Percentiles rank a stretch among this genome's conserved stretches.
These are phyloP conservation scores for Saturnispora besseyi DNA, from an alignment of 805 yeast species.

Conservation along the genomic window DNA sequence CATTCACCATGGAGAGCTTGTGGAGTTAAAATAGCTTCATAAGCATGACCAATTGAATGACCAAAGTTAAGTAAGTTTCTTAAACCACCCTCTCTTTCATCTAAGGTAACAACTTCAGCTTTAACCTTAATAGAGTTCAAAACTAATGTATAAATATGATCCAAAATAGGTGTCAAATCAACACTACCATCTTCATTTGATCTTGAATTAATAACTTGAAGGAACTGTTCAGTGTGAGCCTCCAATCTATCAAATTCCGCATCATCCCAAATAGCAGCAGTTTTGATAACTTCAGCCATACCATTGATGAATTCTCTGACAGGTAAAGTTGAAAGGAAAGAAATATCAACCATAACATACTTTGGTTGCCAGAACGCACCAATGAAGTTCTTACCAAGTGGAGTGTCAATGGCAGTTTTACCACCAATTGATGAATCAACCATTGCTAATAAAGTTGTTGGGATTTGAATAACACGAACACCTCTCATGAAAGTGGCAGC, in stretches of 20 bases:
- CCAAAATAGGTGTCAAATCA: slow-evolving; percentile 59
- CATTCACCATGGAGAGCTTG: slow-evolving; percentile 97
- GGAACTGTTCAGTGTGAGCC: slow-evolving; percentile 57
- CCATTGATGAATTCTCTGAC: slow-evolving; percentile 94
- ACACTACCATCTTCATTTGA: slow-evolving; percentile 36
- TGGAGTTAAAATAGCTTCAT: slow-evolving; percentile 95
- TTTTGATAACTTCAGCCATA: slow-evolving; percentile 96
- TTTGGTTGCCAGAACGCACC: slow-evolving; percentile 98
- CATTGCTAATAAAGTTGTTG: slow-evolving; percentile 91
- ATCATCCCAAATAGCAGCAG: slow-evolving; percentile 97
- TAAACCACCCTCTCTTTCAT: slow-evolving; percentile 91
- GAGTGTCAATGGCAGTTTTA: slow-evolving; percentile 96
- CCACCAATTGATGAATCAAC: slow-evolving; percentile 98
- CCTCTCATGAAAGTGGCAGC: slow-evolving; percentile 99
- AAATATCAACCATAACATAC: slow-evolving; percentile 78
- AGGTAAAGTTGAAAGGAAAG: slow-evolving; percentile 81
- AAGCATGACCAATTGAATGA: slow-evolving; percentile 96
- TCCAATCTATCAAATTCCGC: slow-evolving; percentile 81
- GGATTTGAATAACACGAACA: slow-evolving; percentile 85
- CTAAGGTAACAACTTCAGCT: slow-evolving; percentile 87
- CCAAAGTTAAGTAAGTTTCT: slow-evolving; percentile 92
- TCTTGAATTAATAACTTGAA: slow-evolving; percentile 48
- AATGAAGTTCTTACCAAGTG: slow-evolving; percentile 87
- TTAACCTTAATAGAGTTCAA: slow-evolving; percentile 81
- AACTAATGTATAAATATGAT: slow-evolving; percentile 71